These are phyloP conservation scores for Ceratobasidium sp. DNA, from an alignment of 1,284 basidiomycete genomes.

Conservation along the genomic window DNA sequence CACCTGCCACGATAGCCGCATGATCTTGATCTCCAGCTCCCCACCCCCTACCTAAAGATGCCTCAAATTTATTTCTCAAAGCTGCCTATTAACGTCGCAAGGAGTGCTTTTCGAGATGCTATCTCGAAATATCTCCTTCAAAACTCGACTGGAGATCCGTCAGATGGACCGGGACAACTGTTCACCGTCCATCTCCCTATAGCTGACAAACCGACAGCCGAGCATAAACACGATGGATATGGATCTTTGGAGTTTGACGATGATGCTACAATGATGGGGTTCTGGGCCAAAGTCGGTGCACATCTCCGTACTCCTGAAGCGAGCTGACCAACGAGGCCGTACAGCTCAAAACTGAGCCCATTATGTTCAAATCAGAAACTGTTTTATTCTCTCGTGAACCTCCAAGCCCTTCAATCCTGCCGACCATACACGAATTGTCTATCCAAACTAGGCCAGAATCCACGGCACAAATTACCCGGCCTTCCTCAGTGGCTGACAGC, in stretches of 20 bases:
- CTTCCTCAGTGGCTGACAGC: slow-evolving; percentile 6
- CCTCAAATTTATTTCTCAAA: slow-evolving; percentile 5
- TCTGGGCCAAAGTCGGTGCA: slow-evolving; percentile 16
- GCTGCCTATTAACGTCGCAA: slow-evolving; percentile 25
- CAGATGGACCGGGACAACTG: neutral
- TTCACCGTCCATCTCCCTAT: slow-evolving; percentile 5
- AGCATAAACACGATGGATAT: slow-evolving; percentile 19
- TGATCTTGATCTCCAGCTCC: slow-evolving; percentile 2
- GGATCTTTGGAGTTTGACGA: neutral
- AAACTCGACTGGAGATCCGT: neutral
- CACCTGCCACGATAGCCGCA: slow-evolving; percentile 34
- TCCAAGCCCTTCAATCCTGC: neutral
- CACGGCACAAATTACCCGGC: neutral
- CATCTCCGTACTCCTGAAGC: no score
- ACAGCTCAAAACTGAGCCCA: slow-evolving; percentile 39
- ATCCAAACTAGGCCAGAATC: neutral
- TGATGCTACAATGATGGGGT: neutral
- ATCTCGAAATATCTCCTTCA: slow-evolving; percentile 15
- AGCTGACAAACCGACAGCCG: slow-evolving; percentile 22
- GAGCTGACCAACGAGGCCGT: neutral
- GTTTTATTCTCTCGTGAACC: slow-evolving; percentile 23
- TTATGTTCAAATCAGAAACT: slow-evolving; percentile 14
- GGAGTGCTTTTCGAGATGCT: slow-evolving; percentile 33
- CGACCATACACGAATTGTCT: neutral
- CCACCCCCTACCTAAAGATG: neutral